These are phyloP conservation scores for Melocanna baccifera DNA, from an alignment of 176 grass and related monocot genomes.

Conservation along the genomic window DNA sequence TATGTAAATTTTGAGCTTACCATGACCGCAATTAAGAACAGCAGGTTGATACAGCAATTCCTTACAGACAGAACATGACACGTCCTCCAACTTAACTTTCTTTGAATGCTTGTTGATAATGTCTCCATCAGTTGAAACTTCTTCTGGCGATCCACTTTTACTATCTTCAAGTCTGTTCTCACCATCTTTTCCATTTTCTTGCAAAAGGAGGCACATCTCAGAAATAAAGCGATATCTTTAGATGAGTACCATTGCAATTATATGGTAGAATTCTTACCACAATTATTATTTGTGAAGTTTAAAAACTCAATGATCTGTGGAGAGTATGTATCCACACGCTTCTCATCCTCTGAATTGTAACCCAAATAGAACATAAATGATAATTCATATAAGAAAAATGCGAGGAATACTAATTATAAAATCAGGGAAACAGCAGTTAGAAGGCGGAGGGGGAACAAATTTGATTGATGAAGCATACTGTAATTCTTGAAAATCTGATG, in stretches of 20 bases:
- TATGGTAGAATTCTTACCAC: conserved; percentile 45
- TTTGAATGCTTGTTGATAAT: conserved; percentile 24
- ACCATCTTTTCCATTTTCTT: conserved; percentile 30
- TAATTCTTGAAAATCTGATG: background rate
- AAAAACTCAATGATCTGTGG: conserved; percentile 63
- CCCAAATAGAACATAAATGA: conserved; percentile 20
- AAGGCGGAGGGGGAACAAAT: background rate
- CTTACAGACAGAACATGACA: conserved; percentile 63
- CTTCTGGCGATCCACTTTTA: conserved; percentile 19
- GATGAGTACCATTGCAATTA: background rate
- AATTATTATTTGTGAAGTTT: conserved; percentile 18
- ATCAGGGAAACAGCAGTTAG: background rate
- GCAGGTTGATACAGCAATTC: conserved; percentile 68
- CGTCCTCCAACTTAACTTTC: conserved; percentile 61
- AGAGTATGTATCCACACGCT: conserved; percentile 35
- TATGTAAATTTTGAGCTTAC: conserved; percentile 52
- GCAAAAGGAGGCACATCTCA: background rate
- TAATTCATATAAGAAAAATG: conserved; percentile 25
- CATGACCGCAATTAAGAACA: conserved; percentile 98
- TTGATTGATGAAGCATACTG: background rate
- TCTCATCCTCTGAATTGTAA: conserved; percentile 68
- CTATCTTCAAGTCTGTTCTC: conserved; percentile 27
- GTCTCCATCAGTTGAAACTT: conserved; percentile 22
- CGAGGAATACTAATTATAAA: background rate
- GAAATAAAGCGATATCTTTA: background rate